A percentile compares a stretch with the other conserved stretches of the same genome.
phyloP scores from a whole-genome alignment of 2,329 filamentous ascomycete genomes.

The Apiospora hydei region DNA sequence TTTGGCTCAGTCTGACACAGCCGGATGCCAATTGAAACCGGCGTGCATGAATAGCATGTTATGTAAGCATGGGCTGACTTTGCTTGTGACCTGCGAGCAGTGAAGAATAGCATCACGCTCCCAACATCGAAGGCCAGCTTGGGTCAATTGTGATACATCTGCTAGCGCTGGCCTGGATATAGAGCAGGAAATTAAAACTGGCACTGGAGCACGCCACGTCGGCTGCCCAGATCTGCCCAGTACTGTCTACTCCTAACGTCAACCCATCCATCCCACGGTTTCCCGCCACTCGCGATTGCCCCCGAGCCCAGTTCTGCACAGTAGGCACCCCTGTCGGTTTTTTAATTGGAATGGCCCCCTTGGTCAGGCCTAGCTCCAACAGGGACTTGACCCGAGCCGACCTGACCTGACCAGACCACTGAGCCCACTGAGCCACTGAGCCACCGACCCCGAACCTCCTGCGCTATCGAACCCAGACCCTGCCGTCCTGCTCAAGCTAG shows the following conservation, averaged over 20 bases:
- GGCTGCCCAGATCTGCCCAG: neutral
- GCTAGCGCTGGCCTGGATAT: neutral
- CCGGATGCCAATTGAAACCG: constrained; percentile 12
- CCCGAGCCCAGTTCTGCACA: neutral
- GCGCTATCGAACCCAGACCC: constrained; percentile 14
- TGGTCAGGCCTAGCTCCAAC: neutral
- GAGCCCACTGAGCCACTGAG: too few relatives aligned
- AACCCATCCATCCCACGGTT: neutral
- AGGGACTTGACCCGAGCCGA: neutral
- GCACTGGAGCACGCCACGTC: constrained; percentile 4
- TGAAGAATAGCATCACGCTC: neutral
- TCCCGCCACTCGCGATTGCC: neutral
- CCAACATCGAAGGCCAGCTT: neutral
- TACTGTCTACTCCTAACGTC: neutral
- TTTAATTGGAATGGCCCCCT: constrained; percentile 17
- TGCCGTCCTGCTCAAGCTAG: constrained; percentile 16
- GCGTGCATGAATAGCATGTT: neutral
- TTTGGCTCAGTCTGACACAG: neutral
- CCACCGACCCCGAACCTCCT: neutral
- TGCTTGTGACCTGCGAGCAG: neutral
- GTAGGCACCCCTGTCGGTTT: neutral
- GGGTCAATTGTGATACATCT: neutral
- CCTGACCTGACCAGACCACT: too few relatives aligned
- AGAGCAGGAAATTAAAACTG: constrained; percentile 2
- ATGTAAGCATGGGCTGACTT: neutral